Conservation (phyloP, 768 basidiomycete genomes). For the Trametes elegans region DNA sequence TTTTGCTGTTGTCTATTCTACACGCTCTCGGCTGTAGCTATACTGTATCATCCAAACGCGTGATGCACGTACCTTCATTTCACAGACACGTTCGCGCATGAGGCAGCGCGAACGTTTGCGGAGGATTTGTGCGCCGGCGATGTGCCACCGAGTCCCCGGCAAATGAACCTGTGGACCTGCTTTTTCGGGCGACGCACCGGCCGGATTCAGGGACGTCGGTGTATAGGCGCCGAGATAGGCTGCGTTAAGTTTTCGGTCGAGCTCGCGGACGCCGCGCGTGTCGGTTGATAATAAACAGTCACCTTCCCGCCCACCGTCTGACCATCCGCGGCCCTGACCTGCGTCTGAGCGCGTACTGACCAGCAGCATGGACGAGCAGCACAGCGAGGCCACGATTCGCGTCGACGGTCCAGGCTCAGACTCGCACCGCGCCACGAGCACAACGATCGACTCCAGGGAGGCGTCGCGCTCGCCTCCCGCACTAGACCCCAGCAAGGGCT, state of each 20-base stretch:
- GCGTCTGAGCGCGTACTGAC: background rate
- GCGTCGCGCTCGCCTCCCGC: slow-evolving; percentile 30
- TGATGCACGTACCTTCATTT: slow-evolving; percentile 14
- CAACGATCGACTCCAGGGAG: slow-evolving; percentile 9
- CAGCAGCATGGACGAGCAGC: background rate
- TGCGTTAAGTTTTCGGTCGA: background rate
- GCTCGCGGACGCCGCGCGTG: background rate
- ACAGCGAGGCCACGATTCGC: background rate
- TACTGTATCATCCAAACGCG: slow-evolving; percentile 12
- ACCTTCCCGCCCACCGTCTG: background rate
- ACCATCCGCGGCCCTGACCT: background rate
- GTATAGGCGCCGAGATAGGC: background rate
- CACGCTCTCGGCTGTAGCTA: slow-evolving; percentile 13
- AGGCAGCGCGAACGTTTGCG: too few relatives aligned
- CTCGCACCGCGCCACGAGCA: background rate
- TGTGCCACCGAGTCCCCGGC: background rate
- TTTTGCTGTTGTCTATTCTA: slow-evolving; percentile 12
- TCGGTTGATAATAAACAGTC: slow-evolving; percentile 12
- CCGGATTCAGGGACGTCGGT: background rate
- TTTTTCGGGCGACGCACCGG: slow-evolving; percentile 1
- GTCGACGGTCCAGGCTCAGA: background rate
- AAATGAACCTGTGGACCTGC: slow-evolving; percentile 3
- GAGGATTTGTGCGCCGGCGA: too few relatives aligned
- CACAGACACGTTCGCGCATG: background rate
- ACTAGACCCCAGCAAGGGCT: slow-evolving; percentile 63